Evolutionary conservation across 169 alveolate species (phyloP).

Genomic region (Plasmodium berghei): DNA sequence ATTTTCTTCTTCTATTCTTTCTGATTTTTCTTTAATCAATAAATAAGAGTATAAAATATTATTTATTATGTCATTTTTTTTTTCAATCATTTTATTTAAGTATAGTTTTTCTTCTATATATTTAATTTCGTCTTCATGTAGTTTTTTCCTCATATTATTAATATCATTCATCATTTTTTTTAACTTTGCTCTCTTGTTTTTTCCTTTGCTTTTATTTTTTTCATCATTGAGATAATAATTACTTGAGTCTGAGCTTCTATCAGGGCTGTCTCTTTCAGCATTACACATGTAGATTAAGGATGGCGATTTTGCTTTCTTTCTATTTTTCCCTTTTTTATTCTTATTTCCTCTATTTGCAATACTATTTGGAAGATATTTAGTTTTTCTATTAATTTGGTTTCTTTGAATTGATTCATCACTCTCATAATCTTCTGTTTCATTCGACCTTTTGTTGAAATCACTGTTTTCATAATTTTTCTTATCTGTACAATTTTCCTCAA

Average conservation of each 20-base stretch:
- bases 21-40: constrained; percentile 38
- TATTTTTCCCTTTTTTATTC: neutral
- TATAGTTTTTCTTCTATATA: constrained; percentile 59
- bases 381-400: neutral
- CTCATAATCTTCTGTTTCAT: neutral
- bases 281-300: neutral
- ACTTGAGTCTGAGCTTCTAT: neutral
- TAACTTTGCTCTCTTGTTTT: neutral
- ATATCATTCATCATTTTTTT: constrained; percentile 25
- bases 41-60: constrained; percentile 45
- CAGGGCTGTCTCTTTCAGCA: neutral
- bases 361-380: neutral
- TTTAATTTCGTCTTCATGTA: constrained; percentile 23
- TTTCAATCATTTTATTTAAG: constrained; percentile 61
- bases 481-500: neutral
- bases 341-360: neutral
- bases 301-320: neutral
- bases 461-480: neutral
- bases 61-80: constrained; percentile 67
- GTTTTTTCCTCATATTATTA: constrained; percentile 2
- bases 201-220: neutral
- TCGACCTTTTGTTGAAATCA: neutral
- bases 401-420: neutral
- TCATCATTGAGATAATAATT: neutral
- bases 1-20: constrained; percentile 31